A percentile compares a stretch with the other conserved stretches of the same genome.
These are phyloP conservation scores for Brassica rapa DNA, from an alignment of 345 rosid species.

Conservation along the genomic window DNA sequence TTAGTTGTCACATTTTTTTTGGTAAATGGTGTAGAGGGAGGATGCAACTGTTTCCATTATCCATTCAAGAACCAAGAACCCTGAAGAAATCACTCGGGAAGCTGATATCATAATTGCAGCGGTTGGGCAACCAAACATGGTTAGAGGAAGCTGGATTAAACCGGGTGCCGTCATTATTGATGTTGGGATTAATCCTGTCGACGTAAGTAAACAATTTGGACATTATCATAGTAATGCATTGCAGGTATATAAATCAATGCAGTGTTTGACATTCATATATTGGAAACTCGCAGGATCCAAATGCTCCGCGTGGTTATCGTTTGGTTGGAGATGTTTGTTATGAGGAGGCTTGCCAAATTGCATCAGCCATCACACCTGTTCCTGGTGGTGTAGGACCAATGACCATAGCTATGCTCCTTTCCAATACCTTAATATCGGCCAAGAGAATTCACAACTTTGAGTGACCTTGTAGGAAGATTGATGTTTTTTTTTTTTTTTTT, in stretches of 20 bases:
- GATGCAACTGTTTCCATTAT: not conserved
- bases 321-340: not conserved
- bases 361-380: slow-evolving; percentile 6
- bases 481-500: not conserved
- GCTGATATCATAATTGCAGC: slow-evolving; percentile 2
- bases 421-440: slow-evolving; percentile 45
- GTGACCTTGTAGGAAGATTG: slow-evolving; percentile 13
- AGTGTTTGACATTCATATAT: not conserved
- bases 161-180: not conserved
- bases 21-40: not conserved
- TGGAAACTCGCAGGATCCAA: not conserved
- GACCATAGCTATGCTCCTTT: slow-evolving; percentile 2
- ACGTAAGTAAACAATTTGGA: not conserved
- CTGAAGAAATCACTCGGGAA: not conserved
- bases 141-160: not conserved
- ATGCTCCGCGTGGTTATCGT: not conserved
- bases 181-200: slow-evolving; percentile 3
- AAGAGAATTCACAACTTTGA: slow-evolving; percentile 61
- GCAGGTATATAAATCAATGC: no score
- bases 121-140: slow-evolving; percentile 2
- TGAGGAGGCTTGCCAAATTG: not conserved
- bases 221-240: no score
- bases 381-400: slow-evolving; percentile 15
- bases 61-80: slow-evolving; percentile 5
- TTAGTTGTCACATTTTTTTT: not conserved